Evolutionary conservation across 2,329 filamentous ascomycete genomes (phyloP).

Genomic region (Scorias spongiosa): DNA sequence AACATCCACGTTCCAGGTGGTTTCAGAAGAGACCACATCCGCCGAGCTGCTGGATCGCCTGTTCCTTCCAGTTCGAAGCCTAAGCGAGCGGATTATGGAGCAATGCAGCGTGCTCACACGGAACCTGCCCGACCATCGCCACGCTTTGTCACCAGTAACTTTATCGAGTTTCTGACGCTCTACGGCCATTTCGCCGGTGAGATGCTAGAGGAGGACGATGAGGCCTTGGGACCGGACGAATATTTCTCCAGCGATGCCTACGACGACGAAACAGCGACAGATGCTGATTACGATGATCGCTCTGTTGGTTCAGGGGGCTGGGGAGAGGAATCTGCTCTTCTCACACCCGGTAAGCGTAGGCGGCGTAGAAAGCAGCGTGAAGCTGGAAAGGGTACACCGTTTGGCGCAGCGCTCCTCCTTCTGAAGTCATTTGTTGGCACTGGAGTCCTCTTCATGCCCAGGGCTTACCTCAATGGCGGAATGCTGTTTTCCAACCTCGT

Average conservation of each 20-base stretch:
- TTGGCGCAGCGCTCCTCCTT: conserved; percentile 67
- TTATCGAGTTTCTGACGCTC: conserved; percentile 85
- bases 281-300: conserved; percentile 40
- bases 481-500: conserved; percentile 95
- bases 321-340: conserved; percentile 74
- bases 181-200: conserved; percentile 98
- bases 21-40: conserved; percentile 79
- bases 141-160: conserved; percentile 73
- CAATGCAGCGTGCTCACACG: conserved; percentile 5
- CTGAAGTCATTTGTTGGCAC: conserved; percentile 98
- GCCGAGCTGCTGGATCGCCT: conserved; percentile 49
- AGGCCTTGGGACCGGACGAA: conserved; percentile 71
- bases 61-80: conserved; percentile 29
- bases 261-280: conserved; percentile 31
- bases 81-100: conserved; percentile 18
- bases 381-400: conserved; percentile 61
- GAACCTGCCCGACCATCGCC: conserved; percentile 23
- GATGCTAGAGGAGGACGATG: conserved; percentile 90
- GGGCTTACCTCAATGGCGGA: conserved; percentile 87
- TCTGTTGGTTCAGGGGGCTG: conserved; percentile 38
- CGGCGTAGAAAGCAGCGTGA: conserved; percentile 63
- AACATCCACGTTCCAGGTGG: conserved; percentile 88
- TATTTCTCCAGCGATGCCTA: conserved; percentile 74
- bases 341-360: conserved; percentile 53
- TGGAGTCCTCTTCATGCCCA: conserved; percentile 80